phyloP scores from a whole-genome alignment of 1,139 yeast genomes.

The Magnusiomyces tetraspermus region DNA sequence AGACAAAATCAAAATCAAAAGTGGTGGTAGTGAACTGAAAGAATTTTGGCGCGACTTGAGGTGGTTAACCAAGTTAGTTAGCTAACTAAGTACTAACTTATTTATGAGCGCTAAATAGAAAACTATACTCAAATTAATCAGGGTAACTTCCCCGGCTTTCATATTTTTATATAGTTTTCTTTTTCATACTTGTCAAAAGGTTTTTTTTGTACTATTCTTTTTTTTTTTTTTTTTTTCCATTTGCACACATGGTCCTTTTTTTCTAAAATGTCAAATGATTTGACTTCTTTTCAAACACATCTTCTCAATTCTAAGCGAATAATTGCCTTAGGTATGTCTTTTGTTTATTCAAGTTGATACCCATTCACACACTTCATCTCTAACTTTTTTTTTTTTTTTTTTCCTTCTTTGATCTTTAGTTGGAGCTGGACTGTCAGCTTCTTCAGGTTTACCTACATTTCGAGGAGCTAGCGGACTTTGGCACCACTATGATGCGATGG shows the following conservation, averaged over 20 bases:
- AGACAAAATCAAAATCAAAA: too few species aligned
- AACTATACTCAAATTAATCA: too few species aligned
- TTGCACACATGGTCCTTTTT: neutral
- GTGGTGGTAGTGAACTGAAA: too few species aligned
- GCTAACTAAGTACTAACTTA: too few species aligned
- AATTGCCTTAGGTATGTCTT: slow-evolving; percentile 43
- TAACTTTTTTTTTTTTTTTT: too few species aligned
- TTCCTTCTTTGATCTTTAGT: slow-evolving; percentile 32
- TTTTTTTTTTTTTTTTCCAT: neutral
- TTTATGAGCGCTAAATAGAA: too few species aligned
- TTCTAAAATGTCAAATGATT: slow-evolving; percentile 16
- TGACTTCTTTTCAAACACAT: slow-evolving; percentile 49
- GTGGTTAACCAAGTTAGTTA: too few species aligned
- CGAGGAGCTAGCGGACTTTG: slow-evolving; percentile 68
- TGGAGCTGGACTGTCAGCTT: slow-evolving; percentile 76
- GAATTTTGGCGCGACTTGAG: too few species aligned
- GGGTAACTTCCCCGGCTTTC: too few species aligned
- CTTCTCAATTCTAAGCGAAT: slow-evolving; percentile 45
- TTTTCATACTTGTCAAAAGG: neutral
- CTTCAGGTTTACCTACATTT: slow-evolving; percentile 69
- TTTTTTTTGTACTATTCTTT: neutral
- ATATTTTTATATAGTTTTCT: too few species aligned
- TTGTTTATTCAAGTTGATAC: neutral
- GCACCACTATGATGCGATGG: slow-evolving; percentile 71
- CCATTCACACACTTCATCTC: neutral